A percentile compares a stretch with the other conserved stretches of the same genome.
Evolutionary conservation across 1,139 yeast genomes (phyloP).

Genomic region (Scheffersomyces quercinus): DNA sequence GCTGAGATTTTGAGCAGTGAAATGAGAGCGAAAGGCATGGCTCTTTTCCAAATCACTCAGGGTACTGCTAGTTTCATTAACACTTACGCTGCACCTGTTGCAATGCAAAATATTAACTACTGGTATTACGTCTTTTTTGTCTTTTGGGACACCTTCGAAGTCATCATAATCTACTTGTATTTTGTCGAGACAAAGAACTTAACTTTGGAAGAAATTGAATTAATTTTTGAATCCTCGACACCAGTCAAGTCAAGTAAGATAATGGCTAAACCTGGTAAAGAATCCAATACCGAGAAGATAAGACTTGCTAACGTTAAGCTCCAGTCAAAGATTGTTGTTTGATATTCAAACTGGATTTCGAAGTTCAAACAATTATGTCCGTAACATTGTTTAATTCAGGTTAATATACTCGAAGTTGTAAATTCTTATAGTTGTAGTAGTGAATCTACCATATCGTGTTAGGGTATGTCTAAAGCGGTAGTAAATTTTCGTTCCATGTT

Average conservation of each 20-base stretch:
- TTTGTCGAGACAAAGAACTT: constrained; percentile 29
- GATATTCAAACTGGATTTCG: too few relatives aligned
- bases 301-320: neutral
- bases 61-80: constrained; percentile 20
- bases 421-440: too few relatives aligned
- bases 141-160: constrained; percentile 19
- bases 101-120: constrained; percentile 20
- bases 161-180: constrained; percentile 21
- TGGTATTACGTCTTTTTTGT: constrained; percentile 22
- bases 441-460: too few relatives aligned
- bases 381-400: too few relatives aligned
- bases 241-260: neutral
- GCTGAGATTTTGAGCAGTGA: constrained; percentile 17
- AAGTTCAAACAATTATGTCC: too few relatives aligned
- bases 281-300: neutral
- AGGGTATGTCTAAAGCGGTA: too few relatives aligned
- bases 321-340: neutral
- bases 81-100: constrained; percentile 19
- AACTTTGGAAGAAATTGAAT: constrained; percentile 28
- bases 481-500: too few relatives aligned
- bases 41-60: constrained; percentile 12
- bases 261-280: neutral
- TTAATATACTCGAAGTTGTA: too few relatives aligned
- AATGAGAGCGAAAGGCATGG: constrained; percentile 19
- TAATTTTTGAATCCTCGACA: constrained; percentile 14